Conservation (phyloP, 345 rosid genomes). For the Eucalyptus tenuipes region DNA sequence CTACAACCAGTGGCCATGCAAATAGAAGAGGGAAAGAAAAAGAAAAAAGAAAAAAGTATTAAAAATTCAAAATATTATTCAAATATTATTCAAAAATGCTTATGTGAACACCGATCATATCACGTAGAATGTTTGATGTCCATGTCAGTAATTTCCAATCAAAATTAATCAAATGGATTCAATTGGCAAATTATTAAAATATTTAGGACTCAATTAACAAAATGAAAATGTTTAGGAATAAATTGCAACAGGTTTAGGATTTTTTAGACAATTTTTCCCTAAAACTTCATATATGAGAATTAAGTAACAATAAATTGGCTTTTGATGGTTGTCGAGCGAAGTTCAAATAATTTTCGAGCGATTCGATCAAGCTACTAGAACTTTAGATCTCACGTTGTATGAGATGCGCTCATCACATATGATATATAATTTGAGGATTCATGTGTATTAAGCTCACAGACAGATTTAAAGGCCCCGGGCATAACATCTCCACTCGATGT, state of each 20-base stretch:
- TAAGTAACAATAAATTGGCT: background rate
- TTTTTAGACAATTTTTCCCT: background rate
- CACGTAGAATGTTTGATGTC: accelerated
- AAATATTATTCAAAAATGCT: no score
- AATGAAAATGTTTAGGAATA: no score
- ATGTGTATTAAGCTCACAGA: background rate
- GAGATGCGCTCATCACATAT: background rate
- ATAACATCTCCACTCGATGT: background rate
- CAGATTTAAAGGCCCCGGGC: background rate
- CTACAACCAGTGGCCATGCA: background rate
- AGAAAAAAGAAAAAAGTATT: background rate
- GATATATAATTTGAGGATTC: background rate
- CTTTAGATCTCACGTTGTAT: background rate
- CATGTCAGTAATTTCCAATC: no score
- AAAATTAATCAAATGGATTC: no score
- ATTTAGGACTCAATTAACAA: no score
- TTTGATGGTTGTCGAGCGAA: background rate
- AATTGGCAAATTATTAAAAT: no score
- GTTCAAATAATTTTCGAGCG: background rate
- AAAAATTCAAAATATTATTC: no score
- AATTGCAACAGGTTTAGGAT: no score
- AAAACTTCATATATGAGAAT: background rate
- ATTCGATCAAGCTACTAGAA: background rate
- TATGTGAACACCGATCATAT: no score
- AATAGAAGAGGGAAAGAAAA: background rate